A percentile compares a stretch with the other conserved stretches of the same genome.
phyloP scores from a whole-genome alignment of 305 asterid genomes.

The Caryopteris hybrid region DNA sequence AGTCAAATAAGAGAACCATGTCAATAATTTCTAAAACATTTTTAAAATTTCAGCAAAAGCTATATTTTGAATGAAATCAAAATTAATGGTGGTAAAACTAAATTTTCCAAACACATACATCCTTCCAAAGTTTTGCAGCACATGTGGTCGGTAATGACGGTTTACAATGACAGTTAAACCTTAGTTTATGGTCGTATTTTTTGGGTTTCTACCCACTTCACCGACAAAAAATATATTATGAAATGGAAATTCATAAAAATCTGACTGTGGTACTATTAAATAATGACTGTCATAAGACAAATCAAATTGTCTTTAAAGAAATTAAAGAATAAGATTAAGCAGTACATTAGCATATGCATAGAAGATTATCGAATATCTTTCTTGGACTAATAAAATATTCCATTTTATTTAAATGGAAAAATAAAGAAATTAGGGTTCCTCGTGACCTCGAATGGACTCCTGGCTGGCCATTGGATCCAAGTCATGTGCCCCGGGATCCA shows the following conservation, averaged over 20 bases:
- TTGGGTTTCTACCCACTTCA: conserved; percentile 10
- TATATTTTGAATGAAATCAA: no score
- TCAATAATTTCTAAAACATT: no score
- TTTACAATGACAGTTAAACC: conserved; percentile 16
- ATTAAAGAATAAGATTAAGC: conserved; percentile 5
- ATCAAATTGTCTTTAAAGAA: conserved; percentile 7
- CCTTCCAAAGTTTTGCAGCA: not conserved
- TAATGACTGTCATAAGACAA: conserved; percentile 21
- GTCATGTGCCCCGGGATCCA: conserved; percentile 65
- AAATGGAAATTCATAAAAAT: not conserved
- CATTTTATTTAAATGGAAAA: no score
- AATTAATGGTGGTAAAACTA: no score
- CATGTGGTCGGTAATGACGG: conserved; percentile 35
- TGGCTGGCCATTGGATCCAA: conserved; percentile 57
- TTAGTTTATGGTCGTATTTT: conserved; percentile 8
- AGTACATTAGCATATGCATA: conserved; percentile 33
- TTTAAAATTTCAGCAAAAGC: no score
- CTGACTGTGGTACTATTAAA: conserved; percentile 5
- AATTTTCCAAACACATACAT: no score
- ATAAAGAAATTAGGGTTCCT: conserved; percentile 22
- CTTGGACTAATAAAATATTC: no score
- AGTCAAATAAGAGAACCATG: no score
- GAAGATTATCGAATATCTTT: conserved; percentile 34
- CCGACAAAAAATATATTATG: conserved; percentile 18
- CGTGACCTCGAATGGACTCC: conserved; percentile 43